Evolutionary conservation across 2,329 filamentous ascomycete genomes (phyloP).

Genomic region (Penicillium vulpinum): DNA sequence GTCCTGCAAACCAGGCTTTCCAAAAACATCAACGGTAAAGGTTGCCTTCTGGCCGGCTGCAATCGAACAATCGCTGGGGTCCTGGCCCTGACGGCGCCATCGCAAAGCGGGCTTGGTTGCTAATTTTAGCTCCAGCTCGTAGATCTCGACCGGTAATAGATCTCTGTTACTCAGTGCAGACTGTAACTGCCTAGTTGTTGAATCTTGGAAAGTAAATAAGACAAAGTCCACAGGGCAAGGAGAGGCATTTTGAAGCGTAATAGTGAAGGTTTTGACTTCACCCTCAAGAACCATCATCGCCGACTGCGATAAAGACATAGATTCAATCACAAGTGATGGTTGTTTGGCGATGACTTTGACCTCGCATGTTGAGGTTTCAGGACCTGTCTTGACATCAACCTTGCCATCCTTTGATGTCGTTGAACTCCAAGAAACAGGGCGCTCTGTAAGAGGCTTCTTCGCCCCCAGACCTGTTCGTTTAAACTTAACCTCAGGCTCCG

Average conservation of each 20-base stretch:
- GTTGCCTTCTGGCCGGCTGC: slow-evolving; percentile 65
- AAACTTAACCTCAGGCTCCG: slow-evolving; percentile 68
- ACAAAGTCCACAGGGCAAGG: slow-evolving; percentile 76
- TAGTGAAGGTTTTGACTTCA: slow-evolving; percentile 72
- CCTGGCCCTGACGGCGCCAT: slow-evolving; percentile 52
- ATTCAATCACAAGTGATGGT: slow-evolving; percentile 73
- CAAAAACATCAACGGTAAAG: slow-evolving; percentile 81
- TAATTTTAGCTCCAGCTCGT: slow-evolving; percentile 81
- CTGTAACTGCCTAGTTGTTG: slow-evolving; percentile 75
- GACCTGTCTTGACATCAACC: slow-evolving; percentile 33
- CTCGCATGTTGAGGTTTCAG: slow-evolving; percentile 42
- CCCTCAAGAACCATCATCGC: slow-evolving; percentile 92
- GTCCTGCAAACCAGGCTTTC: slow-evolving; percentile 78
- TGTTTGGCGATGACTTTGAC: slow-evolving; percentile 78
- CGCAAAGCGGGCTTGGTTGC: slow-evolving; percentile 67
- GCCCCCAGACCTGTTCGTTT: slow-evolving; percentile 71
- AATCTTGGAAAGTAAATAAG: slow-evolving; percentile 86
- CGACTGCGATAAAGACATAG: slow-evolving; percentile 76
- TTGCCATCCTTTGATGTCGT: slow-evolving; percentile 41
- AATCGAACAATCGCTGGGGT: slow-evolving; percentile 60
- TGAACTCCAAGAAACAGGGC: slow-evolving; percentile 47
- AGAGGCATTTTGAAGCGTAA: slow-evolving; percentile 79
- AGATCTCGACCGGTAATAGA: slow-evolving; percentile 73
- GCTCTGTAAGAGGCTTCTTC: slow-evolving; percentile 53
- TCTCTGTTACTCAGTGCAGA: slow-evolving; percentile 74